Evolutionary conservation across 257 asterid genomes (phyloP), one percentile per base, ranked within the genome.

Genomic region (Craterostigma plantagineum): DNA sequence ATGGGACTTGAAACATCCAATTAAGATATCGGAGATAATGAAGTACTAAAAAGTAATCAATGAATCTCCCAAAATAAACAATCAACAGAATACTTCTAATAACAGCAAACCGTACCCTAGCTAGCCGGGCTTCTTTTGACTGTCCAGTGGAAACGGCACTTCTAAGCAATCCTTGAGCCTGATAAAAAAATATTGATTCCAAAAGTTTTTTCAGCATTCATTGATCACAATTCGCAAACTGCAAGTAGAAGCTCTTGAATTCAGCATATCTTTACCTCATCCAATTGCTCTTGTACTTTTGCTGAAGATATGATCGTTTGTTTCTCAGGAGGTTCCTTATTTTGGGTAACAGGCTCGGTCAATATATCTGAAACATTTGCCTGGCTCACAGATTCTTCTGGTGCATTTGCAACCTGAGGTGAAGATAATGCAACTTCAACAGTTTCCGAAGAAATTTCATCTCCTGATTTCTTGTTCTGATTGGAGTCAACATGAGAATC

Each of bases 91-190:
- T 18, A 34, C n/a, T n/a, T 42, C 33, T 13, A 45, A 51, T 43
- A 18, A 49, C 51, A 40, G 15, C 23, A 35, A 52, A 38, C 45
- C 76, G 71, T 71, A 90, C 99, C 86, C 92, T 67, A 44, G 95
- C 92, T 47, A 90, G 69, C 65, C 99, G 74, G 47, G 99, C 99
- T 71, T 90, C 99, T 68, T 90, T 90, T 37, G 99, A 79, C 68
- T 83, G 92, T 53, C 96, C 96, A 6, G 84, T 77, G 54, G 96
- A 77, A 53, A 58, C 60, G 57, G 94, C 72, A 73, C 57, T 83
- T 64, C 75, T 73, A 56, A 90, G 94, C 55, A 90, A 67, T 53
- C 99, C 87, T 66, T 83, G 99, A 53, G 99, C 99, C 99, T 90
- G 83, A 33, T 49, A 45, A 65, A 45, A 65, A 66, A n/a, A n/a